Percentiles rank a stretch among this genome's conserved stretches.
Conservation (phyloP, 2,329 filamentous ascomycete species). For the Camillea tinctor region DNA sequence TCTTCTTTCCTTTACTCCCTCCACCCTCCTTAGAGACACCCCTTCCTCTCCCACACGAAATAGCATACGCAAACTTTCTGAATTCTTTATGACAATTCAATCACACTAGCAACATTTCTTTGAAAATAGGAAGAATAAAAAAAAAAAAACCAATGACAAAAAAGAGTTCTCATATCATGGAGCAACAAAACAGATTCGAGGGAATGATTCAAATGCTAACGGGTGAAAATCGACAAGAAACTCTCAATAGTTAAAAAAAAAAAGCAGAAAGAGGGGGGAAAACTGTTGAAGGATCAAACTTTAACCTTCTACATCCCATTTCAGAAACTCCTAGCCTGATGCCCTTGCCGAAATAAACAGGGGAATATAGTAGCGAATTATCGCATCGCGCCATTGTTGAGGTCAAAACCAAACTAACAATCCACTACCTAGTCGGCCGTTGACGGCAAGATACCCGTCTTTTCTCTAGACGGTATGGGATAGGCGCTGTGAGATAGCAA, state of each 20-base stretch:
- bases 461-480: slow-evolving; percentile 12
- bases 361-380: not conserved
- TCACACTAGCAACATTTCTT: not conserved
- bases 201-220: not conserved
- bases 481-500: slow-evolving; percentile 14
- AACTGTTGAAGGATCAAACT: not conserved
- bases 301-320: not conserved
- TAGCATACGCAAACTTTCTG: not conserved
- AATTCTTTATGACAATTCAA: not conserved
- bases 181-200: not conserved
- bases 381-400: not conserved
- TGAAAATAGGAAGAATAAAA: not conserved
- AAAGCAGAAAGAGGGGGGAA: not conserved
- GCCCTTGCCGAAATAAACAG: not conserved
- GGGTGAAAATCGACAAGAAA: not conserved
- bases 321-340: not conserved
- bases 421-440: not conserved
- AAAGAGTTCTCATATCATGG: not conserved
- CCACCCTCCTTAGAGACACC: too few relatives aligned
- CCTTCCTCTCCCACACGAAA: not conserved
- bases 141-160: not conserved
- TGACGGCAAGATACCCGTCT: not conserved
- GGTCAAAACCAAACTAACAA: not conserved
- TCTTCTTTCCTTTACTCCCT: not conserved
- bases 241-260: not conserved